Evolutionary conservation across 1,284 basidiomycete species (phyloP).

Genomic region (Malassezia slooffiae): DNA sequence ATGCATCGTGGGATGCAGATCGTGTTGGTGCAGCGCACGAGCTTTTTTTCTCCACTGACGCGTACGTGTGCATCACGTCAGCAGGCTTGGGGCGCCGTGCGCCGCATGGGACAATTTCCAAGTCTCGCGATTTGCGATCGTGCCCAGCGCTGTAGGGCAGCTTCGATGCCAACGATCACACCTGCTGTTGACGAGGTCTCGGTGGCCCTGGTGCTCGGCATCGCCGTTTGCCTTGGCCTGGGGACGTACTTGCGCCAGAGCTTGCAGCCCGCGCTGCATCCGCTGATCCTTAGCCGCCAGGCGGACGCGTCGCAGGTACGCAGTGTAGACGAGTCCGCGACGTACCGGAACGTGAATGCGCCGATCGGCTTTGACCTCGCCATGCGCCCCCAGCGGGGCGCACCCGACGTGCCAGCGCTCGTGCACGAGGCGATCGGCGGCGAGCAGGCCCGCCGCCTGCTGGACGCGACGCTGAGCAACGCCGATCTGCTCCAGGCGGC

Average conservation of each 20-base stretch:
- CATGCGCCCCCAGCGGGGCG: constrained; percentile 21
- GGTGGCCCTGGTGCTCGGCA: neutral
- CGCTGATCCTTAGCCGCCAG: constrained; percentile 39
- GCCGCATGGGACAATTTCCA: too few species aligned
- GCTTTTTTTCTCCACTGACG: too few species aligned
- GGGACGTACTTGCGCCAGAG: too few species aligned
- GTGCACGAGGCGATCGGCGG: constrained; percentile 20
- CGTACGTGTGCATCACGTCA: too few species aligned
- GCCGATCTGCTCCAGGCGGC: constrained; percentile 21
- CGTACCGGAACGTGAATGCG: constrained; percentile 43
- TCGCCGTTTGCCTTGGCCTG: too few species aligned
- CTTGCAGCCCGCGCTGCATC: constrained; percentile 40
- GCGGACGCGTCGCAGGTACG: constrained; percentile 37
- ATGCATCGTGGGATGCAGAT: too few species aligned
- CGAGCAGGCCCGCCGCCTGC: constrained; percentile 18
- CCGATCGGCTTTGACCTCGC: constrained; percentile 41
- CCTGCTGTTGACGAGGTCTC: constrained; percentile 1
- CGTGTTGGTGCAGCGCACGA: too few species aligned
- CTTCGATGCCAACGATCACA: too few species aligned
- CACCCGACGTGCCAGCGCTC: constrained; percentile 26
- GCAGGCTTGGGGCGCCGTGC: too few species aligned
- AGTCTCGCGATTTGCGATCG: too few species aligned
- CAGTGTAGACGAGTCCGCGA: constrained; percentile 30
- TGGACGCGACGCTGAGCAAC: constrained; percentile 20
- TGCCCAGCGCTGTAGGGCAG: too few species aligned